Percentiles rank a stretch among this genome's conserved stretches.
Evolutionary conservation across 345 rosid genomes (phyloP).

Genomic region (Arabis alpina): DNA sequence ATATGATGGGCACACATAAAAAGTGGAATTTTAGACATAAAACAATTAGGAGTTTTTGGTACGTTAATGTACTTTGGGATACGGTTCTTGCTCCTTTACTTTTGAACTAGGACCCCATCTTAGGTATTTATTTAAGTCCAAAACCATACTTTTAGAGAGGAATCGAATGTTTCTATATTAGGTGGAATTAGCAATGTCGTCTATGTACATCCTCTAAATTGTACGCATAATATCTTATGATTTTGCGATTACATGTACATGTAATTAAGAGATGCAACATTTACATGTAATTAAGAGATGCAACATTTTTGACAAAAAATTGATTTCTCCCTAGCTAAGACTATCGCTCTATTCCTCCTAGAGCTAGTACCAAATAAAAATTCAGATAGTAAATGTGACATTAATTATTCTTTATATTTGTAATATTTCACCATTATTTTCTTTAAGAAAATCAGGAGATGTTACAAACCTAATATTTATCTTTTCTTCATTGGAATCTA

Average conservation of each 20-base stretch:
- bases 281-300: too few species aligned
- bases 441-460: not conserved
- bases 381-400: too few species aligned
- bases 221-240: not conserved
- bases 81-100: constrained; percentile 31
- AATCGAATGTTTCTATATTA: constrained; percentile 19
- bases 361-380: too few species aligned
- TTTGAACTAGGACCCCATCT: constrained; percentile 18
- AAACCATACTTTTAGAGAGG: constrained; percentile 8
- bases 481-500: not conserved
- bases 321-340: too few species aligned
- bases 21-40: constrained; percentile 2
- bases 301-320: too few species aligned
- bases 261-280: too few species aligned
- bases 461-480: not conserved
- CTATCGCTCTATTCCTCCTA: too few species aligned
- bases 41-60: not conserved
- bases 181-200: constrained; percentile 11
- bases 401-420: not conserved
- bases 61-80: constrained; percentile 31
- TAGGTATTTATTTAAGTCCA: constrained; percentile 21
- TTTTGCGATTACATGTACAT: not conserved
- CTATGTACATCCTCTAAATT: not conserved
- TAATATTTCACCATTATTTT: not conserved
- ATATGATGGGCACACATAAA: constrained; percentile 13